These are phyloP conservation scores for Gracilaria caudata DNA, from an alignment of 23 red algal species.

Conservation along the genomic window DNA sequence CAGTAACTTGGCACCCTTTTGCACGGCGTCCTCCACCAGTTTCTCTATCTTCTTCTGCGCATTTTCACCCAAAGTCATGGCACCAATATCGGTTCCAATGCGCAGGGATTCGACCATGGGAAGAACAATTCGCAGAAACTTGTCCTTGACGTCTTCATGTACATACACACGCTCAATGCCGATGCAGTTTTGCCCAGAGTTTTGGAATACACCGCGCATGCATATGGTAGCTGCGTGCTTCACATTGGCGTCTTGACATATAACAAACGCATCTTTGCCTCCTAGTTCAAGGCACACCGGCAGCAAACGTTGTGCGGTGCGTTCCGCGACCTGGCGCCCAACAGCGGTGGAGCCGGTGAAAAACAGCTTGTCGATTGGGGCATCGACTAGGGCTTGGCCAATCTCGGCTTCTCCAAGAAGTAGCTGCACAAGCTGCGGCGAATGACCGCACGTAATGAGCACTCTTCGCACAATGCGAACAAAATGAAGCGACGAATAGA, in stretches of 20 bases:
- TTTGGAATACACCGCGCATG: slow-evolving; percentile 95
- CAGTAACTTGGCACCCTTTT: slow-evolving; percentile 74
- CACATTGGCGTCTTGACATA: slow-evolving; percentile 85
- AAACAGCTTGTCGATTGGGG: slow-evolving; percentile 88
- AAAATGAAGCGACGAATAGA: slow-evolving; percentile 79
- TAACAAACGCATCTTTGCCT: slow-evolving; percentile 93
- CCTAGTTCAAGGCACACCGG: slow-evolving; percentile 92
- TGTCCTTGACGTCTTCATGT: slow-evolving; percentile 61
- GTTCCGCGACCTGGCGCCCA: slow-evolving; percentile 76
- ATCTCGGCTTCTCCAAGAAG: slow-evolving; percentile 69
- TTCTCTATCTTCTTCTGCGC: slow-evolving; percentile 63
- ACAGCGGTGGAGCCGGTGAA: slow-evolving; percentile 94
- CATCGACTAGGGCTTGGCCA: slow-evolving; percentile 77
- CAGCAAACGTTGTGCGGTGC: slow-evolving; percentile 77
- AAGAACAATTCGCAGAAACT: slow-evolving; percentile 55
- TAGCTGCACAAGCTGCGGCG: slow-evolving; percentile 80
- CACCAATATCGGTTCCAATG: slow-evolving; percentile 77
- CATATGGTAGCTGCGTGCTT: slow-evolving; percentile 61
- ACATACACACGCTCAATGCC: slow-evolving; percentile 95
- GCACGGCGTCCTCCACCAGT: slow-evolving; percentile 78
- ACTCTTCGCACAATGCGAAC: slow-evolving; percentile 63
- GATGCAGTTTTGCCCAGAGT: slow-evolving; percentile 98
- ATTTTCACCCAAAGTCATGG: slow-evolving; percentile 86
- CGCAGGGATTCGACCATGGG: slow-evolving; percentile 5
- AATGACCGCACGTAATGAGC: slow-evolving; percentile 72